phyloP scores from a whole-genome alignment of 75 land plant species.

The Sequoiadendron giganteum region DNA sequence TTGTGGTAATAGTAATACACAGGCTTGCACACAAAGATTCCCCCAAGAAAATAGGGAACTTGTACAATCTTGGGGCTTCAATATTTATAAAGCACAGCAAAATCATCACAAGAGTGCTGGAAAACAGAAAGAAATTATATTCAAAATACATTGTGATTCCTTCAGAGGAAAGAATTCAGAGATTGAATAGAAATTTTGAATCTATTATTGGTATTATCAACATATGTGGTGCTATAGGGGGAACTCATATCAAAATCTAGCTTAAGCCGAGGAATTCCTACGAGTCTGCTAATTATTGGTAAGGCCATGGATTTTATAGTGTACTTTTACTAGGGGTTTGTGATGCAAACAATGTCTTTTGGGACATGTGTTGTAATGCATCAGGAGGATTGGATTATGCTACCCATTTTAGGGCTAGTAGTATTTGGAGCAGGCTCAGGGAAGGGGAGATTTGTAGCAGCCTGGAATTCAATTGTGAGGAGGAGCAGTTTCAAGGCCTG shows the following conservation, averaged over 20 bases:
- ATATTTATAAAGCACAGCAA: constrained; percentile 28
- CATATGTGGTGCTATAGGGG: constrained; percentile 31
- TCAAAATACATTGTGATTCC: constrained; percentile 31
- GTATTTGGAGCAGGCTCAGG: background rate
- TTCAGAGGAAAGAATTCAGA: constrained; percentile 20
- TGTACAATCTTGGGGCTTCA: constrained; percentile 23
- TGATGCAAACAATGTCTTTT: constrained; percentile 32
- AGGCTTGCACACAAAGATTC: constrained; percentile 22
- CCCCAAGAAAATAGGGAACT: constrained; percentile 13
- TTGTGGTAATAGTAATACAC: constrained; percentile 29
- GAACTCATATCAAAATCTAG: constrained; percentile 28
- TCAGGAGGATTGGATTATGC: constrained; percentile 21
- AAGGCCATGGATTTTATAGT: constrained; percentile 8
- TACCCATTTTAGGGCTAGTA: constrained; percentile 26
- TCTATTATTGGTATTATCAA: constrained; percentile 17
- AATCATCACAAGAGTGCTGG: constrained; percentile 21
- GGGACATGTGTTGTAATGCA: constrained; percentile 35
- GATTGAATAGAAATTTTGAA: constrained; percentile 10
- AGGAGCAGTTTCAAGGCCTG: constrained; percentile 5
- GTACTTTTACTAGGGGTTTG: constrained; percentile 37
- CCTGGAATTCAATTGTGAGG: background rate
- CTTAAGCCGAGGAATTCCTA: constrained; percentile 12
- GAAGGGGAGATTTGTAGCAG: background rate
- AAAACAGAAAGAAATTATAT: constrained; percentile 17
- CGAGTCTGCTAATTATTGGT: constrained; percentile 3